These are phyloP conservation scores for Aspergillus sparsus DNA, from an alignment of 495 filamentous ascomycete species.

Conservation along the genomic window DNA sequence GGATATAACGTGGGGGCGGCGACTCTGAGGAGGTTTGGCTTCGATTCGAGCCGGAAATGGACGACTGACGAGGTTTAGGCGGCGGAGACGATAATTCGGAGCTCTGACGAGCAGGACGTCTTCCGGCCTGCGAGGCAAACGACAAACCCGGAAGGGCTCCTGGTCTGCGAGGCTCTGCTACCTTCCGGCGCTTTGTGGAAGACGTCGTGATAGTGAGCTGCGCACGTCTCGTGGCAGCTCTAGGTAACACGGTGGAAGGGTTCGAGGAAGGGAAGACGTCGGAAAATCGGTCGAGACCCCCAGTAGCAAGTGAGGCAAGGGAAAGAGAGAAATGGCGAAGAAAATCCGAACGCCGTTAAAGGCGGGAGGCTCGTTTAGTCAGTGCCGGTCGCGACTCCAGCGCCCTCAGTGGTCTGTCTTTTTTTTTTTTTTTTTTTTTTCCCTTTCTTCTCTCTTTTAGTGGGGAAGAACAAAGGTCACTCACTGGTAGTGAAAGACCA, in stretches of 20 bases:
- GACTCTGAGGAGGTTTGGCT: slow-evolving; percentile 39
- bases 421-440: too few species aligned
- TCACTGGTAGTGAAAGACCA: too few species aligned
- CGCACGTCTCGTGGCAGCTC: slow-evolving; percentile 54
- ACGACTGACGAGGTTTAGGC: slow-evolving; percentile 30
- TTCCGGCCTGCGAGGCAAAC: slow-evolving; percentile 42
- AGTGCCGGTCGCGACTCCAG: neutral
- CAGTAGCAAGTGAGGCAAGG: neutral
- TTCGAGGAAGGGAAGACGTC: slow-evolving; percentile 10
- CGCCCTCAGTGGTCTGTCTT: neutral
- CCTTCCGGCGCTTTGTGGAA: slow-evolving; percentile 88
- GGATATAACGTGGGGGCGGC: slow-evolving; percentile 54
- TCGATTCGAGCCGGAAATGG: slow-evolving; percentile 36
- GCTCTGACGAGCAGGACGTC: slow-evolving; percentile 44
- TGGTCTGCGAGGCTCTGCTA: slow-evolving; percentile 58
- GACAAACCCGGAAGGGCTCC: slow-evolving; percentile 31
- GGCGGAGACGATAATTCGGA: slow-evolving; percentile 28
- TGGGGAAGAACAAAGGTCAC: neutral
- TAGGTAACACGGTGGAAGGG: slow-evolving; percentile 32
- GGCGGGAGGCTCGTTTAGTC: slow-evolving; percentile 11
- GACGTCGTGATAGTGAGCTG: slow-evolving; percentile 86
- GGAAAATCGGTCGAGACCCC: slow-evolving; percentile 13
- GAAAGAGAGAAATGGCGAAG: slow-evolving; percentile 2
- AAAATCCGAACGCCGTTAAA: slow-evolving; percentile 3
- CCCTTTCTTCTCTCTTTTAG: neutral